phyloP scores from a whole-genome alignment of 805 yeast genomes.

The Pachysolen tannophilus region DNA sequence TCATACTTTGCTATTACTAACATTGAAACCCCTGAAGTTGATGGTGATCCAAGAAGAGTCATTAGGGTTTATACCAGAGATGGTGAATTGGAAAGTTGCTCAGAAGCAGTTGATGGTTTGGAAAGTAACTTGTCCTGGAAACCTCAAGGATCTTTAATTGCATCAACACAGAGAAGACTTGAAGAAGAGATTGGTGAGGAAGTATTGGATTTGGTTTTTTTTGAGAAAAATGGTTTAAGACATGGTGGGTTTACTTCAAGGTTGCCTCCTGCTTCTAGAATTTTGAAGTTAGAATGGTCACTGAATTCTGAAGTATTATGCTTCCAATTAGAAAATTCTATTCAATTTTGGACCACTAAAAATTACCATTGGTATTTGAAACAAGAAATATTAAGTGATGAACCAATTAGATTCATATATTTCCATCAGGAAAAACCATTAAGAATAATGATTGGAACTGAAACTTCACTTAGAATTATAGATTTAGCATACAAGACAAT shows the following conservation, averaged over 20 bases:
- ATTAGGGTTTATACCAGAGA: slow-evolving; percentile 76
- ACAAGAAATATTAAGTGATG: slow-evolving; percentile 50
- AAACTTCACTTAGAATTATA: slow-evolving; percentile 44
- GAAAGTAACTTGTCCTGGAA: slow-evolving; percentile 78
- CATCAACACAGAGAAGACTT: slow-evolving; percentile 63
- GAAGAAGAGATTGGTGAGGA: slow-evolving; percentile 43
- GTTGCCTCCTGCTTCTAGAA: slow-evolving; percentile 39
- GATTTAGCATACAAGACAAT: slow-evolving; percentile 58
- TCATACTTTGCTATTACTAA: slow-evolving; percentile 68
- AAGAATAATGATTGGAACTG: slow-evolving; percentile 59
- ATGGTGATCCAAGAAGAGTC: slow-evolving; percentile 52
- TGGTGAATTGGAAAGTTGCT: slow-evolving; percentile 72
- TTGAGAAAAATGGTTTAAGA: slow-evolving; percentile 88
- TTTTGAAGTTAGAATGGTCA: slow-evolving; percentile 68
- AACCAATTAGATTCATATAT: slow-evolving; percentile 35
- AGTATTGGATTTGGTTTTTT: slow-evolving; percentile 56
- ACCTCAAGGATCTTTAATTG: slow-evolving; percentile 83
- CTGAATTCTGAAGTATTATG: slow-evolving; percentile 73
- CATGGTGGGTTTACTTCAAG: slow-evolving; percentile 79
- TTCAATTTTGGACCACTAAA: slow-evolving; percentile 87
- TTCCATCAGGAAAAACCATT: slow-evolving; percentile 92
- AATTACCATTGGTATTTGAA: slow-evolving; percentile 96
- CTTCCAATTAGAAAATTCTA: slow-evolving; percentile 46
- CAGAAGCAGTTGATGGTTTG: slow-evolving; percentile 82
- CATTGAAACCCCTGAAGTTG: slow-evolving; percentile 40